Base-by-base conservation (phyloP, 2,329 filamentous ascomycete species). In the Fusarium sp. region DNA sequence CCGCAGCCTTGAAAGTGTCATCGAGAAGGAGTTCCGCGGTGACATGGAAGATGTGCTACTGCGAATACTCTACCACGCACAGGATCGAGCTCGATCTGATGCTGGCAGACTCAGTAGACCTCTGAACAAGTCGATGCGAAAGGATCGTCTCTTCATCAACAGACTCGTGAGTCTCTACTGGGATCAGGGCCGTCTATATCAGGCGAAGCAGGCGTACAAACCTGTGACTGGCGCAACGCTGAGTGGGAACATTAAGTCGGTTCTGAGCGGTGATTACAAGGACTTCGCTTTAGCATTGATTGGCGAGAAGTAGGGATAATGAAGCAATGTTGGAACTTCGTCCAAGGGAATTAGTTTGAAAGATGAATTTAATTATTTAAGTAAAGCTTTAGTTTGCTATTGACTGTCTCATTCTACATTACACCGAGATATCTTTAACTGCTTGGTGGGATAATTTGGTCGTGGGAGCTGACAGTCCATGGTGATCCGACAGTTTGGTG, bases 141-240 rank as follows among this genome's bases (percentile, higher is more conserved):
- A 81, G 57, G 76, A 80, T 22, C 62, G 69, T 2, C 68, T 79
- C 3, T 79, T 81, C 27, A 80, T 80, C 63, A 78, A 81, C 47
- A 76, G 79, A 9, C 50, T 80, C 6, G 72, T 79, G 4, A 76
- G 71, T 38, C 61, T 81, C 3, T 81, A 81, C 57, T 80, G 79
- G 80, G 76, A 81, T n/a, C 74, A 71, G 7, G 58, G 49, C 8
- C 70, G 80, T 0, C 47, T 81, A 10, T 65, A 76, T 5, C 74
- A 72, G 12, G 76, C 78, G 1, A 80, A 91, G 84, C 92, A 87
- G 83, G 82, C 89, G 77, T 83, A 90, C 79, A 86, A 88, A 75
- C 87, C 84, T 65, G 84, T 89, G 27, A 88, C 89, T 65, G 88
- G 88, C 11, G 85, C 90, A 68, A 76, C 83, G 10, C 91, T 81